These are phyloP conservation scores for Grammothele lineata DNA, from an alignment of 768 basidiomycete species.

Conservation along the genomic window DNA sequence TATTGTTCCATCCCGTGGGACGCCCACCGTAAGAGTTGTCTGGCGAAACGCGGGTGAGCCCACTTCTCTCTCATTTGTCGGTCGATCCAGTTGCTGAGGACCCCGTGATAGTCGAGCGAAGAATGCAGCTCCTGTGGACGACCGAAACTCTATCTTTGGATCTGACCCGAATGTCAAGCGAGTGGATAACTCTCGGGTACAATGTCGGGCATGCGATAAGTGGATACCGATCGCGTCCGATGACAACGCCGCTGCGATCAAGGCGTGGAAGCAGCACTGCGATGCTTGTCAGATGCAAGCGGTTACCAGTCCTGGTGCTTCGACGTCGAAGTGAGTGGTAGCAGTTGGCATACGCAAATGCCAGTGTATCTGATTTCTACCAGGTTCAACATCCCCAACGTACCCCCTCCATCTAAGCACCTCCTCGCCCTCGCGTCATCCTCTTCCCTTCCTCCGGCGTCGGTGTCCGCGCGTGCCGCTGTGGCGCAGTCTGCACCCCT, in stretches of 20 bases:
- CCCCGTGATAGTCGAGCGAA: conserved; percentile 12
- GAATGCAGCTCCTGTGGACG: conserved; percentile 47
- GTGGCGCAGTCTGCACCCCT: not conserved
- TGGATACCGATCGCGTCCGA: conserved; percentile 63
- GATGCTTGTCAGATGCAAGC: conserved; percentile 45
- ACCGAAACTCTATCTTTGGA: conserved; percentile 53
- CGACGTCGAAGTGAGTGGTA: conserved; percentile 11
- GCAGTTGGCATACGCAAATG: too few relatives aligned
- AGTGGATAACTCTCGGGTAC: conserved; percentile 66
- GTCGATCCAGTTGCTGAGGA: too few relatives aligned
- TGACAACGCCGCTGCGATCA: conserved; percentile 57
- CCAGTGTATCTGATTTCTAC: not conserved
- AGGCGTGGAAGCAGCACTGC: conserved; percentile 64
- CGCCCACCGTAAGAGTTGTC: conserved; percentile 77
- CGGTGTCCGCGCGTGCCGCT: conserved; percentile 7
- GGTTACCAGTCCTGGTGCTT: conserved; percentile 10
- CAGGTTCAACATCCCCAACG: conserved; percentile 23
- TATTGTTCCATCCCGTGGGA: conserved; percentile 90
- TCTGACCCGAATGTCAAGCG: conserved; percentile 71
- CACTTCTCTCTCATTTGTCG: too few relatives aligned
- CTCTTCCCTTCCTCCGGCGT: conserved; percentile 20
- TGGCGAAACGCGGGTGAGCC: conserved; percentile 70
- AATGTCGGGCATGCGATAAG: conserved; percentile 63
- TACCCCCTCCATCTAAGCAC: conserved; percentile 31
- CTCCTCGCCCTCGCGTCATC: conserved; percentile 30